These are phyloP conservation scores for Teunomyces barrocoloradensis DNA, from an alignment of 805 yeast genomes.

Conservation along the genomic window DNA sequence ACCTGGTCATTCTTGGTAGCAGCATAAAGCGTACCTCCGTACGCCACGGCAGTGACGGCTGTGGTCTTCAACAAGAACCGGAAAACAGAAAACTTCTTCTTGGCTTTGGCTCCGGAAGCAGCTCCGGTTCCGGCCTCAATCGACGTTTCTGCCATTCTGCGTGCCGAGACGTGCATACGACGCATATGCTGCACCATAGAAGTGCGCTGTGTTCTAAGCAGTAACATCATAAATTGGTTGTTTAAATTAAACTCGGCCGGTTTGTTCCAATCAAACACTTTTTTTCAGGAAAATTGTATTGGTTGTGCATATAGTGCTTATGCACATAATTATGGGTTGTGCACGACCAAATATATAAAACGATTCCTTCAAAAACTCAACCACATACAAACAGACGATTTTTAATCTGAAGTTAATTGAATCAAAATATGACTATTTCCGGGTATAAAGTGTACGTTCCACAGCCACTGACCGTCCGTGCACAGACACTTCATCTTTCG, in stretches of 20 bases:
- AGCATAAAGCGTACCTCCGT: slow-evolving; percentile 38
- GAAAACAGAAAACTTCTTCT: slow-evolving; percentile 30
- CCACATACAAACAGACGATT: background rate
- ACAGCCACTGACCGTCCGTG: slow-evolving; percentile 75
- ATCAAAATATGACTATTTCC: slow-evolving; percentile 23
- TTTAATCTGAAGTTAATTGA: background rate
- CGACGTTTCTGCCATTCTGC: slow-evolving; percentile 1
- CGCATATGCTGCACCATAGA: slow-evolving; percentile 2
- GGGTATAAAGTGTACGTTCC: slow-evolving; percentile 56
- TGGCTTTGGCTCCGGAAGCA: slow-evolving; percentile 1
- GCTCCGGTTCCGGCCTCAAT: no score
- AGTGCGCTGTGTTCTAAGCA: slow-evolving; percentile 2
- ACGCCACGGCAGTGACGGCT: slow-evolving; percentile 25
- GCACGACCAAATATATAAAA: no score
- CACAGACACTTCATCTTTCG: slow-evolving; percentile 66
- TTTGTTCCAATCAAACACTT: slow-evolving; percentile 1
- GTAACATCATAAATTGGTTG: background rate
- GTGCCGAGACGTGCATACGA: background rate
- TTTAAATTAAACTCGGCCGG: background rate
- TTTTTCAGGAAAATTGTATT: background rate
- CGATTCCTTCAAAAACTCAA: background rate
- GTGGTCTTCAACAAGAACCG: slow-evolving; percentile 31
- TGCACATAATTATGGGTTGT: no score
- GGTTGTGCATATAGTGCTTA: no score
- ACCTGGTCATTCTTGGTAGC: slow-evolving; percentile 45